A percentile compares a stretch with the other conserved stretches of the same genome.
These are phyloP conservation scores for Phaffia australis DNA, from an alignment of 768 basidiomycete species.

Conservation along the genomic window DNA sequence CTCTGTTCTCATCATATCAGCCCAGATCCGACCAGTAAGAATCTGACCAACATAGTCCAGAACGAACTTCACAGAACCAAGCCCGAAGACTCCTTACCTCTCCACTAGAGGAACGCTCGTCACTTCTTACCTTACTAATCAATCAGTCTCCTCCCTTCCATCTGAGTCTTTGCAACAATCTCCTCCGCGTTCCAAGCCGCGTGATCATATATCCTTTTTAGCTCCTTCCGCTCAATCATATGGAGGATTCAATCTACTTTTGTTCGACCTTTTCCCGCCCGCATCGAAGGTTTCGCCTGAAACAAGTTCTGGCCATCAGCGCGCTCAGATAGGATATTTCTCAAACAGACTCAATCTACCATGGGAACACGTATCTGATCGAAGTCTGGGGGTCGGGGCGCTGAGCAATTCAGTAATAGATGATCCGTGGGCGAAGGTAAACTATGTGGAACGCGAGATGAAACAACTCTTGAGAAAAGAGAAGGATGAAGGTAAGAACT, in stretches of 20 bases:
- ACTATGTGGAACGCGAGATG: neutral
- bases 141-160: neutral
- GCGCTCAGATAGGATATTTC: slow-evolving; percentile 5
- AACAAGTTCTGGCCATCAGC: too few species aligned
- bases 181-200: neutral
- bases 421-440: slow-evolving; percentile 25
- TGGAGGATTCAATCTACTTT: slow-evolving; percentile 23
- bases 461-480: slow-evolving; percentile 5
- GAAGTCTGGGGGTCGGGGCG: slow-evolving; percentile 4
- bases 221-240: neutral
- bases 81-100: neutral
- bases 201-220: neutral
- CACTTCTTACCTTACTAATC: slow-evolving; percentile 7
- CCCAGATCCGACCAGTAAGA: too few species aligned
- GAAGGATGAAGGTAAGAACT: neutral
- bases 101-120: slow-evolving; percentile 8
- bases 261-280: slow-evolving; percentile 15
- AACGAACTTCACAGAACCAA: slow-evolving; percentile 25
- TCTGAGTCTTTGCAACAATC: neutral
- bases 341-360: slow-evolving; percentile 10
- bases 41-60: neutral
- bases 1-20: neutral
- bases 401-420: slow-evolving; percentile 15
- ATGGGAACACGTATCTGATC: neutral
- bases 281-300: neutral